A percentile compares a stretch with the other conserved stretches of the same genome.
phyloP scores from a whole-genome alignment of 257 asterid genomes.

The Scutellaria galericulata region DNA sequence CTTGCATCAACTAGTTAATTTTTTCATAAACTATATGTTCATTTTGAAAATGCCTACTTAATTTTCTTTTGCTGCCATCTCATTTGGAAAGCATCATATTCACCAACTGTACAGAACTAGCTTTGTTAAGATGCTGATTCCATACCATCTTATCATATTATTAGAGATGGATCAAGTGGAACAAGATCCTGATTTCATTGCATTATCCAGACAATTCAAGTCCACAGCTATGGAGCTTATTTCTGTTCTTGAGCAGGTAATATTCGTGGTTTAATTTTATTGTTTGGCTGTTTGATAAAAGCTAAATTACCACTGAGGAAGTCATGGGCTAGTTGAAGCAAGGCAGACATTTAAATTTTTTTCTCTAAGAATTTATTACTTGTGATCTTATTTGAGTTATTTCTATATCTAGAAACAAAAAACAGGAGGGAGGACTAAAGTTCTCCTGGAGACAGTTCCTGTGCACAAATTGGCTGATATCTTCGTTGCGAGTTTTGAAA shows the following conservation, averaged over 20 bases:
- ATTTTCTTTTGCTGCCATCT: constrained; percentile 29
- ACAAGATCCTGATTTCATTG: constrained; percentile 88
- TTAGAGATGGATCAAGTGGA: constrained; percentile 95
- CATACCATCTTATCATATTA: constrained; percentile 39
- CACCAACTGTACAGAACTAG: constrained; percentile 27
- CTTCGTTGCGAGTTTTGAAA: constrained; percentile 97
- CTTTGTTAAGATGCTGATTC: constrained; percentile 40
- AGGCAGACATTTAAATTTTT: constrained; percentile 19
- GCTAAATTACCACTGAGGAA: no score
- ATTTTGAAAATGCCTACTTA: constrained; percentile 24
- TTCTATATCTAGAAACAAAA: constrained; percentile 79
- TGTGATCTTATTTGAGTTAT: constrained; percentile 32
- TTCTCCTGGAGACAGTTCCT: constrained; percentile 96
- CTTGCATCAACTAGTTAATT: constrained; percentile 24
- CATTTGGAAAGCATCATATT: constrained; percentile 23
- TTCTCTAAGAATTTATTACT: constrained; percentile 1
- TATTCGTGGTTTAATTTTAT: constrained; percentile 23
- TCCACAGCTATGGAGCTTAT: constrained; percentile 92
- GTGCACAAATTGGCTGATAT: constrained; percentile 98
- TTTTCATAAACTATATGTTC: constrained; percentile 17
- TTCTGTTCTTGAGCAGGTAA: constrained; percentile 97
- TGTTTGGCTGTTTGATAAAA: no score
- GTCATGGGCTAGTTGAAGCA: constrained; percentile 18
- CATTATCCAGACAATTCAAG: constrained; percentile 94
- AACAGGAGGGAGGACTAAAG: constrained; percentile 91